phyloP scores from a whole-genome alignment of 257 asterid species.

The Solanum boliviense region DNA sequence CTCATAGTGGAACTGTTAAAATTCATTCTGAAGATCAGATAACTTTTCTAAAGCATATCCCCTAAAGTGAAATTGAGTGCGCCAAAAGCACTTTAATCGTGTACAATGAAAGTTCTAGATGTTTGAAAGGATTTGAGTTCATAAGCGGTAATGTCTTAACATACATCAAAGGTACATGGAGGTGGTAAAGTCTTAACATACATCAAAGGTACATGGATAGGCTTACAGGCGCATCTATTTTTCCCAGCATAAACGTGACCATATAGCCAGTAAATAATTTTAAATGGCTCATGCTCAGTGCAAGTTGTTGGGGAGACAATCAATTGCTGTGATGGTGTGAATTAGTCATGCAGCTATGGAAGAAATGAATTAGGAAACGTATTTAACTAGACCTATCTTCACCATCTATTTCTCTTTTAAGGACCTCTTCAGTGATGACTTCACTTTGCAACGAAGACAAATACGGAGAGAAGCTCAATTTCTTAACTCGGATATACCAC shows the following conservation, averaged over 20 bases:
- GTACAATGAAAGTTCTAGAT: not conserved
- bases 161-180: not conserved
- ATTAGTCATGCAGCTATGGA: not conserved
- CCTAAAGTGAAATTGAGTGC: not conserved
- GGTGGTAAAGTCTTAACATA: not conserved
- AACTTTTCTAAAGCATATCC: not conserved
- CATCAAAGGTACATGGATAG: not conserved
- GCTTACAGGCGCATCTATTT: not conserved
- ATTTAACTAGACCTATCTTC: not conserved
- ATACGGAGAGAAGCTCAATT: not conserved
- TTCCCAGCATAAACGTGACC: too few species aligned
- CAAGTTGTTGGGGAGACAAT: not conserved
- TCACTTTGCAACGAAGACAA: not conserved
- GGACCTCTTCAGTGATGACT: not conserved
- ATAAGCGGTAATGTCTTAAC: not conserved
- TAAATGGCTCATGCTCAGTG: not conserved
- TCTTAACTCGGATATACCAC: not conserved
- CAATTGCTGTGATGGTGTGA: not conserved
- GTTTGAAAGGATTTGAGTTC: not conserved
- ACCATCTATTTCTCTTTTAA: not conserved
- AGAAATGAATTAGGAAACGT: not conserved
- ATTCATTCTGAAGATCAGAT: not conserved
- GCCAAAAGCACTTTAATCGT: not conserved
- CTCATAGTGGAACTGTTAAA: not conserved
- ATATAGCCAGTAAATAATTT: not conserved